These are phyloP conservation scores for Tolypocladium tundrense DNA, from an alignment of 2,329 filamentous ascomycete species.

Conservation along the genomic window DNA sequence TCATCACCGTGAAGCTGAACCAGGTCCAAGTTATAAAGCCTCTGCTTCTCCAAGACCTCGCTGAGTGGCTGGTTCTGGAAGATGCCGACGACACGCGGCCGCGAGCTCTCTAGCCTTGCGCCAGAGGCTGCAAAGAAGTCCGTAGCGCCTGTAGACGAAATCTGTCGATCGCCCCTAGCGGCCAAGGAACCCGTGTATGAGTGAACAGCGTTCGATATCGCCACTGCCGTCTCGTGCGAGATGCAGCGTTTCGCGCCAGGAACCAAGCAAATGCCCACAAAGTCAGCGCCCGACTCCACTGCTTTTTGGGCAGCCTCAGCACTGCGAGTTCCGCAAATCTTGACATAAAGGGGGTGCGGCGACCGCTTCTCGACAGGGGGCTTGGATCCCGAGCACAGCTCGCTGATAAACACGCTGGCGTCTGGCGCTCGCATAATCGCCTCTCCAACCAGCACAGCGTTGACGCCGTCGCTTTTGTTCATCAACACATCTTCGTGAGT, in stretches of 20 bases:
- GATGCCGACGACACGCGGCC: conserved; percentile 80
- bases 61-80: conserved; percentile 84
- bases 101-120: conserved; percentile 36
- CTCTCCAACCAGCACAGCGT: conserved; percentile 88
- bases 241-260: conserved; percentile 73
- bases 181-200: conserved; percentile 43
- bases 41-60: conserved; percentile 71
- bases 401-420: conserved; percentile 70
- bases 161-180: conserved; percentile 16
- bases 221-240: conserved; percentile 63
- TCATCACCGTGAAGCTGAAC: conserved; percentile 91
- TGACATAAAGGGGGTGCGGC: conserved; percentile 56
- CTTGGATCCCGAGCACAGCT: conserved; percentile 59
- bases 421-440: conserved; percentile 88
- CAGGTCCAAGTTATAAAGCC: conserved; percentile 67
- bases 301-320: conserved; percentile 71
- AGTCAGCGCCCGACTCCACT: conserved; percentile 76
- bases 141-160: conserved; percentile 26
- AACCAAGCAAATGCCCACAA: conserved; percentile 88
- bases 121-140: conserved; percentile 63
- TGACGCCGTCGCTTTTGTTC: conserved; percentile 82
- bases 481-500: conserved; percentile 78
- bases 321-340: conserved; percentile 88
- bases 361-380: conserved; percentile 21
- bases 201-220: conserved; percentile 73